Conservation (phyloP, 2,329 filamentous ascomycete genomes). For the Aurifilum marmelostoma region DNA sequence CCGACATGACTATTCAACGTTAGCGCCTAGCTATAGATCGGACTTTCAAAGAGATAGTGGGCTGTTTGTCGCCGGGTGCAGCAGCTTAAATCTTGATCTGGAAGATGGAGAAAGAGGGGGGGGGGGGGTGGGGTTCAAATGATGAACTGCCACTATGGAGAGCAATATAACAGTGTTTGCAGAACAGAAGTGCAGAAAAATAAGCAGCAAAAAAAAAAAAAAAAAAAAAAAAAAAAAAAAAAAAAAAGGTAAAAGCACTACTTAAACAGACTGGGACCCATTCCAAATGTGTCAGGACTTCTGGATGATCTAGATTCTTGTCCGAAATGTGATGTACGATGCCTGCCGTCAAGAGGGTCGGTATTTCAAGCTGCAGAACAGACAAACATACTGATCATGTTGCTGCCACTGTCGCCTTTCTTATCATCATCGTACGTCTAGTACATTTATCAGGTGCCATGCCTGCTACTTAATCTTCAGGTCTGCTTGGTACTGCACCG, state of each 20-base stretch:
- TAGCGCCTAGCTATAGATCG: neutral
- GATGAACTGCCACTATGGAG: neutral
- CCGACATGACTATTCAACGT: neutral
- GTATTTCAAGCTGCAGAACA: constrained; percentile 1
- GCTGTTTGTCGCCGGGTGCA: neutral
- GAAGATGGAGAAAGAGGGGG: neutral
- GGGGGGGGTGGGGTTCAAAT: too few species aligned
- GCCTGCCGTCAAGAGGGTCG: neutral
- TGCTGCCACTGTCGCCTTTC: constrained; percentile 18
- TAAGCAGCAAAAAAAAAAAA: too few species aligned
- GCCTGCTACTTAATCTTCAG: too few species aligned
- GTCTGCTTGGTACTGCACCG: too few species aligned
- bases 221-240: neutral
- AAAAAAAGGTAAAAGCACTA: neutral
- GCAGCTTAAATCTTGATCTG: neutral
- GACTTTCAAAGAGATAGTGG: neutral
- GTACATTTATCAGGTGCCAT: neutral
- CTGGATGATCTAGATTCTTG: too few species aligned
- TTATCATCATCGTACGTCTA: constrained; percentile 9
- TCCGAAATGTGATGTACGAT: neutral
- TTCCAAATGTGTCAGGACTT: too few species aligned
- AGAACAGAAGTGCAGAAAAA: neutral
- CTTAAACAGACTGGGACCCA: neutral
- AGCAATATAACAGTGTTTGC: neutral
- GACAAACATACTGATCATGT: neutral